Evolutionary conservation across 805 yeast genomes (phyloP).

Genomic region (Diddensiella transvaalensis): DNA sequence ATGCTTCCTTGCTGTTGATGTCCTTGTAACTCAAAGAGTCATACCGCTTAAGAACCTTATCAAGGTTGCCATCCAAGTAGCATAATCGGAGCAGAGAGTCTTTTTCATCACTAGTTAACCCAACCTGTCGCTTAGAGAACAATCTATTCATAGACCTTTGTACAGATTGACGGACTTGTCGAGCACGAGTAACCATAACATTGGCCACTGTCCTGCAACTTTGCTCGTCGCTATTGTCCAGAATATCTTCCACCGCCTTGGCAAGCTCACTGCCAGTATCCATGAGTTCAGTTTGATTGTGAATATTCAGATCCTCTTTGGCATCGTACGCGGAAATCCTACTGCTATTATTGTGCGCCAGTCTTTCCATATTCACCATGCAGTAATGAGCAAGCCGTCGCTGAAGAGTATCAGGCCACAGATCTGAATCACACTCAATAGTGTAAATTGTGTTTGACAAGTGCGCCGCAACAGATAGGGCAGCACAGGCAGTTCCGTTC

Average conservation of each 20-base stretch:
- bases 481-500: constrained; percentile 57
- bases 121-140: constrained; percentile 52
- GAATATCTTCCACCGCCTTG: constrained; percentile 24
- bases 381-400: constrained; percentile 75
- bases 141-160: constrained; percentile 53
- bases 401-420: constrained; percentile 57
- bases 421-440: constrained; percentile 62
- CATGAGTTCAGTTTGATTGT: constrained; percentile 36
- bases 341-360: constrained; percentile 22
- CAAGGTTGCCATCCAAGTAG: constrained; percentile 65
- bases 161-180: constrained; percentile 39
- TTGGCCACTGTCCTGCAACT: constrained; percentile 23
- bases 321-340: constrained; percentile 37
- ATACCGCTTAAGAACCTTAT: constrained; percentile 42
- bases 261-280: constrained; percentile 24
- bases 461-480: constrained; percentile 67
- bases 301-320: constrained; percentile 30
- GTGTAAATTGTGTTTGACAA: constrained; percentile 61
- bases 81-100: constrained; percentile 68
- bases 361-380: constrained; percentile 61
- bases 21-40: constrained; percentile 9
- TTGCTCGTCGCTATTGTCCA: constrained; percentile 17
- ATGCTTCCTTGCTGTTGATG: background rate
- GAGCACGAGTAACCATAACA: constrained; percentile 39
- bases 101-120: constrained; percentile 63